phyloP scores from a whole-genome alignment of 2,329 filamentous ascomycete genomes.

The Samsoniella hepiali region DNA sequence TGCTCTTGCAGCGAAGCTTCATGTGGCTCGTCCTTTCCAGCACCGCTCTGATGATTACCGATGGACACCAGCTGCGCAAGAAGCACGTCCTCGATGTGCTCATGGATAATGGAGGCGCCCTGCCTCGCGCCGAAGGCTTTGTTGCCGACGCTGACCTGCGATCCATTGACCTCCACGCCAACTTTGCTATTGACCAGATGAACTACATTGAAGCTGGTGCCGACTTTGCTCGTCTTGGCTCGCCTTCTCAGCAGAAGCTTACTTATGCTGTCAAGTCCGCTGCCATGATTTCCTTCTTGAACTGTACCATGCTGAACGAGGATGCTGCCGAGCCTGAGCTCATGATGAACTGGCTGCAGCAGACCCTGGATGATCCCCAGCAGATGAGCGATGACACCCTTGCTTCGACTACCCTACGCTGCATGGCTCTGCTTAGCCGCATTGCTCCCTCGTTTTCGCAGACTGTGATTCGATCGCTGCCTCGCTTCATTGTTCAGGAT shows the following conservation, averaged over 20 bases:
- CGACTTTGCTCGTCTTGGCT: conserved; percentile 79
- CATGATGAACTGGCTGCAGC: conserved; percentile 81
- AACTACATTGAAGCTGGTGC: conserved; percentile 81
- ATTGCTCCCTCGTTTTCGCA: conserved; percentile 70
- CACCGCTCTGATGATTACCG: conserved; percentile 68
- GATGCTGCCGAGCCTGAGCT: conserved; percentile 75
- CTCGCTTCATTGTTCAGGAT: conserved; percentile 85
- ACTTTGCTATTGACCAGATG: conserved; percentile 78
- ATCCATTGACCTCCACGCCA: conserved; percentile 62
- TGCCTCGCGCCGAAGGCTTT: conserved; percentile 27
- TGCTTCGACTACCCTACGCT: conserved; percentile 74
- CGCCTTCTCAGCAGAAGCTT: conserved; percentile 79
- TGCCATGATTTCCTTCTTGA: conserved; percentile 78
- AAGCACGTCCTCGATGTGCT: conserved; percentile 71
- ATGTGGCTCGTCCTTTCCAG: conserved; percentile 79
- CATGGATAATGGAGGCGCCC: conserved; percentile 51
- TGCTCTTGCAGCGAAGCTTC: conserved; percentile 86
- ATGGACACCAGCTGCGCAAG: conserved; percentile 56
- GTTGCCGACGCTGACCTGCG: conserved; percentile 50
- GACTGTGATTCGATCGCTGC: conserved; percentile 72
- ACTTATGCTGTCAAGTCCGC: conserved; percentile 83
- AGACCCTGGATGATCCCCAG: conserved; percentile 70
- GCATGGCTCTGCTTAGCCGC: conserved; percentile 76
- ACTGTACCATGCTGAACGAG: conserved; percentile 78
- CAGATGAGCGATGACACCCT: conserved; percentile 80